These are phyloP conservation scores for Fusarium decemcellulare DNA, from an alignment of 2,329 filamentous ascomycete species.

Conservation along the genomic window DNA sequence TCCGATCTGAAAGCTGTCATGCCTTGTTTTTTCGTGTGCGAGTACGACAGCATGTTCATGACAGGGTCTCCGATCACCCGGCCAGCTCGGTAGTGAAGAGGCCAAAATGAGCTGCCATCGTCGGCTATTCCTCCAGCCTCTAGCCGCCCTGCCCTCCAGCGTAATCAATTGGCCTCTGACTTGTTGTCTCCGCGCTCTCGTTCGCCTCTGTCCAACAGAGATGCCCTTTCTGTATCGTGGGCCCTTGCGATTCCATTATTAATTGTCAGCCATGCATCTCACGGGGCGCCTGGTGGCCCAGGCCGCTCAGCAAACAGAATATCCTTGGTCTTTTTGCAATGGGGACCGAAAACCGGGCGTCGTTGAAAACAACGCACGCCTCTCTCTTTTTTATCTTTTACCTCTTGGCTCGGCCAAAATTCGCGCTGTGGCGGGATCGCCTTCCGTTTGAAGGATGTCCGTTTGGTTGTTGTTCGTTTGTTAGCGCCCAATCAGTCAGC, in stretches of 20 bases:
- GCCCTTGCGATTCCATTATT: conserved; percentile 30
- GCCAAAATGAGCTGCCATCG: conserved; percentile 3
- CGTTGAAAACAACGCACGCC: conserved; percentile 1
- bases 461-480: conserved; percentile 6
- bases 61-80: conserved; percentile 44
- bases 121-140: conserved; percentile 36
- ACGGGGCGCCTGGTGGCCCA: conserved; percentile 27
- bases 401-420: conserved; percentile 15
- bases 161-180: conserved; percentile 16
- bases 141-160: conserved; percentile 1
- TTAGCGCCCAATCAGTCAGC: conserved; percentile 4
- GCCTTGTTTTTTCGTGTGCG: conserved; percentile 3
- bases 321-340: conserved; percentile 14
- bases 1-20: conserved; percentile 17
- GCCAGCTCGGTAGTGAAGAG: conserved; percentile 37
- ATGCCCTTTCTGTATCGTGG: conserved; percentile 21
- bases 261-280: conserved; percentile 32
- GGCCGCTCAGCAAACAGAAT: conserved; percentile 12
- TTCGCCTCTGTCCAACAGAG: conserved; percentile 1
- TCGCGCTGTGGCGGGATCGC: conserved; percentile 7
- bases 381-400: conserved; percentile 6
- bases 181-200: conserved; percentile 10
- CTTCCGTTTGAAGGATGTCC: conserved; percentile 14
- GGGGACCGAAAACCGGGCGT: conserved; percentile 8
- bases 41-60: background rate